These are phyloP conservation scores for Zarea fungicola DNA, from an alignment of 2,329 filamentous ascomycete species.

Conservation along the genomic window DNA sequence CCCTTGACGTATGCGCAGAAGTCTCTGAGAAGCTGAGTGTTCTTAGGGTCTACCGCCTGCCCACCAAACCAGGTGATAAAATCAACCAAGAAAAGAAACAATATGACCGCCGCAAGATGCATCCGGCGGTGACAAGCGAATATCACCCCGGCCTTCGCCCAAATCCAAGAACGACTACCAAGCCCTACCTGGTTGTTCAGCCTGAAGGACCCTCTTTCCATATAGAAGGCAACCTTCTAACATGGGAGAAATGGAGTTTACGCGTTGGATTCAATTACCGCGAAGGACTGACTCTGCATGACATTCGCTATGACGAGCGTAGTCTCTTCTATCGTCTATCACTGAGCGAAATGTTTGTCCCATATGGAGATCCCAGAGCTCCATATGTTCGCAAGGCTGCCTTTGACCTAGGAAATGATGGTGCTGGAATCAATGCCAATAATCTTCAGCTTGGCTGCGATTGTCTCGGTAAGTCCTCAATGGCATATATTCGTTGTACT, in stretches of 20 bases:
- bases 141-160: constrained; percentile 27
- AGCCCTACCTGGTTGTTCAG: constrained; percentile 25
- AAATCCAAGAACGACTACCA: constrained; percentile 22
- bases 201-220: constrained; percentile 29
- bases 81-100: constrained; percentile 26
- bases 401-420: constrained; percentile 64
- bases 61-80: constrained; percentile 30
- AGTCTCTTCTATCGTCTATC: constrained; percentile 60
- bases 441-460: constrained; percentile 61
- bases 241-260: constrained; percentile 62
- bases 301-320: constrained; percentile 59
- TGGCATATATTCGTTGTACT: too few species aligned
- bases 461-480: constrained; percentile 47
- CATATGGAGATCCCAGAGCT: constrained; percentile 57
- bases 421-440: constrained; percentile 59
- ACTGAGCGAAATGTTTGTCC: constrained; percentile 63
- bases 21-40: constrained; percentile 41
- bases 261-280: constrained; percentile 62
- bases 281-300: constrained; percentile 62
- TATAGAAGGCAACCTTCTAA: constrained; percentile 38
- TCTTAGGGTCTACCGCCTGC: constrained; percentile 42
- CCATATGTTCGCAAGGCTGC: constrained; percentile 62
- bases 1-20: constrained; percentile 46
- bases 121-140: constrained; percentile 36
- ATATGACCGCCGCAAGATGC: constrained; percentile 39